phyloP scores from a whole-genome alignment of 208 protist genomes.

The Leishmania arabica region DNA sequence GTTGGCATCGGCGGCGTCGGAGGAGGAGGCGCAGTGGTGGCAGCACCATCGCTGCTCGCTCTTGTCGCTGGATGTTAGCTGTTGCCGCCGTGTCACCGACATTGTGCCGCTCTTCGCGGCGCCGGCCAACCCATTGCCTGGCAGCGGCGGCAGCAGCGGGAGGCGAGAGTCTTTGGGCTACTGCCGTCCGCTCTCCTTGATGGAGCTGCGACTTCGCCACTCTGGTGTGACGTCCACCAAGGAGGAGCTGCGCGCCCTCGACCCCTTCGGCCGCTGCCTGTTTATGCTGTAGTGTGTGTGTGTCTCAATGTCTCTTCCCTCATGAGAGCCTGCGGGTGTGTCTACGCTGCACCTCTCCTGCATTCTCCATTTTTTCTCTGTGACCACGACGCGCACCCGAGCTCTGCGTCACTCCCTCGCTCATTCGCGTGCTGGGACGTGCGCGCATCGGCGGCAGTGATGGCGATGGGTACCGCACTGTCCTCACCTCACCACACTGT shows the following conservation, averaged over 20 bases:
- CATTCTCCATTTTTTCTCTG: neutral
- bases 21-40: slow-evolving; percentile 2
- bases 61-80: slow-evolving; percentile 16
- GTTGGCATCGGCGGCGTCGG: neutral
- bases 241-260: slow-evolving; percentile 22
- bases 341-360: neutral
- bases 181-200: neutral
- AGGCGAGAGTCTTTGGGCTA: neutral
- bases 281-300: slow-evolving; percentile 3
- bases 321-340: neutral
- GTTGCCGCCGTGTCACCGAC: slow-evolving; percentile 22
- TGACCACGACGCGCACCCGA: neutral
- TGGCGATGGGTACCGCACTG: neutral
- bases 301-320: neutral
- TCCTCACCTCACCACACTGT: neutral
- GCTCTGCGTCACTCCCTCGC: neutral
- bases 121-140: neutral
- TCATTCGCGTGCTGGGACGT: neutral
- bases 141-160: neutral
- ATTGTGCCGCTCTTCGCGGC: slow-evolving; percentile 12
- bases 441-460: neutral
- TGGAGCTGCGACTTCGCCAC: slow-evolving; percentile 9
- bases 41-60: slow-evolving; percentile 22
- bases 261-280: slow-evolving; percentile 12
- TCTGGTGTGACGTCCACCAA: slow-evolving; percentile 19